Evolutionary conservation across 768 basidiomycete species (phyloP), one percentile per base, ranked within the genome.

Genomic region (Rhizopogon roseolus): DNA sequence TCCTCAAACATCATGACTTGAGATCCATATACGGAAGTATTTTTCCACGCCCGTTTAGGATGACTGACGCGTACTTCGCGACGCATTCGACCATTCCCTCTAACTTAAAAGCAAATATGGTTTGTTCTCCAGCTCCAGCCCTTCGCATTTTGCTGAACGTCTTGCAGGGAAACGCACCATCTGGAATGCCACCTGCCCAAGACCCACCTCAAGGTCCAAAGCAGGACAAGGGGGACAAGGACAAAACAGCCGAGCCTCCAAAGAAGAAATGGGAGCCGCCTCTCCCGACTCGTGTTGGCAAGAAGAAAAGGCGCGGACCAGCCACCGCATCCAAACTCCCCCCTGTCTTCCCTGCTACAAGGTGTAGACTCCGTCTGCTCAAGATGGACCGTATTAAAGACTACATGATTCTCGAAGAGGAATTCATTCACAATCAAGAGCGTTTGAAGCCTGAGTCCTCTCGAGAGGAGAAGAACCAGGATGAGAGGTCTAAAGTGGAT

Each of bases 231-330:
- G 70, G 75, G 54, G 80, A 71, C 72, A 65, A 71, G 56, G 72
- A 75, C 42, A 73, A 77, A 62, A 73, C 72, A 59, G 63, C 76
- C 16, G 77, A 83, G 63, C 64, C 69, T 11, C 76, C 81, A 67
- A 82, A 86, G 73, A 97, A 98, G 84, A 95, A 96, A 75, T 98
- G 95, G 94, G 96, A 98, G 69, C 94, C 96, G 7, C 96, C 96
- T 63, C 82, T 97, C 54, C 95, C 96, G 13, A 97, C 96, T 43
- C 89, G 93, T 55, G 92, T 98, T 36, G 95, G 95, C 45, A 97
- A 95, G 82, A 95, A 93, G 83, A 98, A 94, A 77, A 78, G 75
- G 69, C 82, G 86, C 56, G 95, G 96, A n/a, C 95, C 96, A 5
- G 86, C 92, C 53, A 78, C 93, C 2, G 84, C 93, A 2, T 88